A percentile compares a stretch with the other conserved stretches of the same genome.
Conservation (phyloP, 257 asterid species). For the Cordia subcordata region DNA sequence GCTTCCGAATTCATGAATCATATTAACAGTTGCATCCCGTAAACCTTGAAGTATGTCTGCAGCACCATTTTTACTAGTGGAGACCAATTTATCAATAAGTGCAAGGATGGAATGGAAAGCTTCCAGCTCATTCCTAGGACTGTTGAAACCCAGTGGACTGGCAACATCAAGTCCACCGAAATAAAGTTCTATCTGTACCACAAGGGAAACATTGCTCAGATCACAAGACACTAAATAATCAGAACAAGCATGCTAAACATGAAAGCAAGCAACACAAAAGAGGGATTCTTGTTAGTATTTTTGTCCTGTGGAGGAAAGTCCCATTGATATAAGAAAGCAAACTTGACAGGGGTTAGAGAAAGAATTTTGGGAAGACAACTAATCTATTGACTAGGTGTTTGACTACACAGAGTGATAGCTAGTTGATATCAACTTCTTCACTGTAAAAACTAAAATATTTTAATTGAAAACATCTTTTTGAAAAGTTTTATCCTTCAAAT, state of each 20-base stretch:
- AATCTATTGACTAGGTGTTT: too few relatives aligned
- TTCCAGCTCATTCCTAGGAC: constrained; percentile 84
- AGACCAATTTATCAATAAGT: constrained; percentile 37
- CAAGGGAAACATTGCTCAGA: background rate
- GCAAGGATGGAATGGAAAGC: constrained; percentile 59
- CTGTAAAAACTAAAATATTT: too few relatives aligned
- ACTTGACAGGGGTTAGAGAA: too few relatives aligned
- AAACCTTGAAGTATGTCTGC: constrained; percentile 28
- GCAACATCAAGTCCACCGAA: constrained; percentile 43
- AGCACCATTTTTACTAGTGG: constrained; percentile 17
- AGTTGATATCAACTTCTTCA: too few relatives aligned
- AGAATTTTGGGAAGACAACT: too few relatives aligned
- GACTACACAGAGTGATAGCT: too few relatives aligned
- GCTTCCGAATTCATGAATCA: constrained; percentile 50
- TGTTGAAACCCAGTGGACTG: constrained; percentile 31
- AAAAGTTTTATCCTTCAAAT: too few relatives aligned
- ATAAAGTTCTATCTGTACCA: constrained; percentile 76
- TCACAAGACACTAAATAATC: constrained; percentile 4
- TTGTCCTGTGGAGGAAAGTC: too few relatives aligned
- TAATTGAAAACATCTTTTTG: too few relatives aligned
- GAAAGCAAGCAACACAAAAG: background rate
- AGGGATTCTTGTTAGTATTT: too few relatives aligned
- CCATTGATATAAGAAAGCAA: too few relatives aligned
- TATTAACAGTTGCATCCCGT: constrained; percentile 31
- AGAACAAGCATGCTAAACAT: background rate